Conservation (phyloP, 148 eudicot species). For the Dysphania ambrosioides region DNA sequence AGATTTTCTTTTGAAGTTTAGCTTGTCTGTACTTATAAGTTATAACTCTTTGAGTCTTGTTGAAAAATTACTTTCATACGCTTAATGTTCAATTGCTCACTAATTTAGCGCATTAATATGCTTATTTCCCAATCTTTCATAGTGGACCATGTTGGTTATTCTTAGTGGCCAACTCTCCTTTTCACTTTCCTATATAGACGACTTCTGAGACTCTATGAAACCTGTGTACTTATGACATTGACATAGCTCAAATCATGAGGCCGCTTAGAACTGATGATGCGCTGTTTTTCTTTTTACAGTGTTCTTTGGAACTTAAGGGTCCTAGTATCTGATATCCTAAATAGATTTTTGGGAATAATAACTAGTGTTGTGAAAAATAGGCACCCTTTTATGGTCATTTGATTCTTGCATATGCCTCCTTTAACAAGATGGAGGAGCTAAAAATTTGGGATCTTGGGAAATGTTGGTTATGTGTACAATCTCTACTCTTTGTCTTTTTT, state of each 20-base stretch:
- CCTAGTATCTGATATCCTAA: conserved; percentile 2
- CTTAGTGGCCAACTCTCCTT: conserved; percentile 16
- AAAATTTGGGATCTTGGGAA: background rate
- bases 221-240: conserved; percentile 13
- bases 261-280: background rate
- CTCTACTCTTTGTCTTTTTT: too few species aligned
- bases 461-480: conserved; percentile 1
- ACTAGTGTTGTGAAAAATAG: background rate
- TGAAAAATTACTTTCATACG: conserved; percentile 19
- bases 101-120: conserved; percentile 18
- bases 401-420: conserved; percentile 16
- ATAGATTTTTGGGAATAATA: background rate
- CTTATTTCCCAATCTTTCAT: conserved; percentile 28
- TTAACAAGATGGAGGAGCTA: background rate
- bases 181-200: background rate
- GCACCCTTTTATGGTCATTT: background rate
- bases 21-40: conserved; percentile 4
- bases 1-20: conserved; percentile 1
- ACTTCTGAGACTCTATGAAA: conserved; percentile 10
- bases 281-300: background rate
- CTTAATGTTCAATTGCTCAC: conserved; percentile 29
- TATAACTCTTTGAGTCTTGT: conserved; percentile 1
- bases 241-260: conserved; percentile 14
- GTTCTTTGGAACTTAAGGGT: conserved; percentile 1
- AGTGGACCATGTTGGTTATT: conserved; percentile 26